These are phyloP conservation scores for Sporisorium iseilematis-ciliati DNA, from an alignment of 1,284 basidiomycete genomes.

Conservation along the genomic window DNA sequence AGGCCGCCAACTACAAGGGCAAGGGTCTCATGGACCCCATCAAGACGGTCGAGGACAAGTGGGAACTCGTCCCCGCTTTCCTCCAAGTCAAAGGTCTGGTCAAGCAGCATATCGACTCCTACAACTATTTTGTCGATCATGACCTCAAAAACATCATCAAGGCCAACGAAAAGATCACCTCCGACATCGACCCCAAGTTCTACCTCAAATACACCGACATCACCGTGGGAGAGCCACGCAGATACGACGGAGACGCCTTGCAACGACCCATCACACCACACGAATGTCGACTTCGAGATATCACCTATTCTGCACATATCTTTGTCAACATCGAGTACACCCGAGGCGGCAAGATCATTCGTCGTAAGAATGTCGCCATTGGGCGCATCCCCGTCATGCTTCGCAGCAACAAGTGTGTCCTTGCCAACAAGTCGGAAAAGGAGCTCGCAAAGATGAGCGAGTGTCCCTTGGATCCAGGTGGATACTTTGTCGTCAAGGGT, in stretches of 20 bases:
- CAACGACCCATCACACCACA: slow-evolving; percentile 92
- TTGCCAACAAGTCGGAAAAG: slow-evolving; percentile 82
- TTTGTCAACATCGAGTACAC: slow-evolving; percentile 96
- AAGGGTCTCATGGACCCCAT: slow-evolving; percentile 72
- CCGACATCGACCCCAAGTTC: slow-evolving; percentile 96
- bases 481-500: slow-evolving; percentile 98
- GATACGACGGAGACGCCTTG: slow-evolving; percentile 80
- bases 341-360: slow-evolving; percentile 88
- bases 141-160: slow-evolving; percentile 82
- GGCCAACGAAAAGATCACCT: slow-evolving; percentile 72
- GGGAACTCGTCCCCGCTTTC: slow-evolving; percentile 68
- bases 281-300: slow-evolving; percentile 96
- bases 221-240: slow-evolving; percentile 79
- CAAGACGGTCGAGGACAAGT: slow-evolving; percentile 72
- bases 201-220: slow-evolving; percentile 98
- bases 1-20: slow-evolving; percentile 61
- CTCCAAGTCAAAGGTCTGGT: slow-evolving; percentile 69
- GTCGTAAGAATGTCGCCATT: slow-evolving; percentile 85
- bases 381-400: slow-evolving; percentile 97
- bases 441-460: slow-evolving; percentile 94
- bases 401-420: slow-evolving; percentile 85
- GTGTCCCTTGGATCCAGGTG: slow-evolving; percentile 97
- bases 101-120: slow-evolving; percentile 99
- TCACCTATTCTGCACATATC: slow-evolving; percentile 94
- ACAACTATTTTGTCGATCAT: slow-evolving; percentile 98